Conservation (phyloP, 768 basidiomycete genomes). For the Russula sp. region DNA sequence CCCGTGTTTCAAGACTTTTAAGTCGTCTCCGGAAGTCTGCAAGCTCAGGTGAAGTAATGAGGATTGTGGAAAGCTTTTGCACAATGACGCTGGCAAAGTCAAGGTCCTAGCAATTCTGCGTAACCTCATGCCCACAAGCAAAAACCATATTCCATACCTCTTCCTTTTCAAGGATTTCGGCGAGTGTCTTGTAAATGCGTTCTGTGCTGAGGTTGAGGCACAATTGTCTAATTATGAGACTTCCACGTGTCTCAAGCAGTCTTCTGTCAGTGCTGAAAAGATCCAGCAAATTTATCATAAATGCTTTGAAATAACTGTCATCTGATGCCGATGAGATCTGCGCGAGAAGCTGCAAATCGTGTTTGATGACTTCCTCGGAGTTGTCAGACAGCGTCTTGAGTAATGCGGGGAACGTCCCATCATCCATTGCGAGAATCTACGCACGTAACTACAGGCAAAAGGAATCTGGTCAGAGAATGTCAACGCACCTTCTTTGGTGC, state of each 20-base stretch:
- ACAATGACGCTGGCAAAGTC: conserved; percentile 98
- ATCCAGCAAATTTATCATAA: conserved; percentile 92
- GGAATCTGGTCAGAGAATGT: neutral
- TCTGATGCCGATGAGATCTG: conserved; percentile 96
- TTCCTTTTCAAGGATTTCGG: conserved; percentile 96
- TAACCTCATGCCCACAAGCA: neutral
- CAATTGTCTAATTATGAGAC: conserved; percentile 90
- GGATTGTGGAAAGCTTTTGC: conserved; percentile 92
- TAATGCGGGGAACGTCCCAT: conserved; percentile 92
- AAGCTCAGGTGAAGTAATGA: conserved; percentile 95
- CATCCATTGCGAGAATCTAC: conserved; percentile 92
- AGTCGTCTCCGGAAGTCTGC: conserved; percentile 88
- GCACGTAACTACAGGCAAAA: neutral
- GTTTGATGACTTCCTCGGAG: conserved; percentile 96
- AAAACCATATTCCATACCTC: conserved; percentile 47
- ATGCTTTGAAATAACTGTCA: conserved; percentile 90
- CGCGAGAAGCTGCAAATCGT: conserved; percentile 90
- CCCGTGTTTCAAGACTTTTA: conserved; percentile 89
- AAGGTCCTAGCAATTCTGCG: conserved; percentile 55
- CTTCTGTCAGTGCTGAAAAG: conserved; percentile 92
- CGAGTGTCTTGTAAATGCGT: conserved; percentile 90
- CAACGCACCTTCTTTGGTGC: conserved; percentile 80
- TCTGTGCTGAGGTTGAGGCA: conserved; percentile 94
- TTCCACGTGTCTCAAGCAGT: conserved; percentile 84
- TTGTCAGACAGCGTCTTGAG: conserved; percentile 94